Evolutionary conservation across 192 early-diverging fungal genomes (phyloP).

Genomic region (Backusella mclennaniae): DNA sequence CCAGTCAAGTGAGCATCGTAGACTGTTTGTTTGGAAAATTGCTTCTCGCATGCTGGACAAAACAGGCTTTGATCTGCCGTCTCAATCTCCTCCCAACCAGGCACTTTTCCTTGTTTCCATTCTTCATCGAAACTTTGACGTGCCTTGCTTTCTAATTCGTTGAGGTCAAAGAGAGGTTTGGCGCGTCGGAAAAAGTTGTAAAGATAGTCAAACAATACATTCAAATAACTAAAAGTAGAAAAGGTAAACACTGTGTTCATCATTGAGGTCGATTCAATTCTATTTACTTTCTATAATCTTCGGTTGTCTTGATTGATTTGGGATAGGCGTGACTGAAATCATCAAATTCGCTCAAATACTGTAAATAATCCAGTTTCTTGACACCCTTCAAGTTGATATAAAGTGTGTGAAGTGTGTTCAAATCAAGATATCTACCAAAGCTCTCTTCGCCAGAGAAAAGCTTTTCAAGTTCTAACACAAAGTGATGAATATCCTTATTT

Average conservation of each 20-base stretch:
- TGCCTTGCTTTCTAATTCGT: conserved; percentile 47
- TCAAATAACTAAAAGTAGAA: conserved; percentile 54
- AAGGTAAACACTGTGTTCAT: not conserved
- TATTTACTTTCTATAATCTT: conserved; percentile 58
- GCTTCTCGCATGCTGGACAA: conserved; percentile 74
- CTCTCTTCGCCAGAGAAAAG: conserved; percentile 94
- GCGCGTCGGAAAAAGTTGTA: conserved; percentile 70
- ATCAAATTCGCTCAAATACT: conserved; percentile 67
- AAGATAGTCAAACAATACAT: conserved; percentile 63
- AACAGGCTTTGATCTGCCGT: conserved; percentile 51
- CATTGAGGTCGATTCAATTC: not conserved
- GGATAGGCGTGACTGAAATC: conserved; percentile 51
- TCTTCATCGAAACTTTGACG: conserved; percentile 55
- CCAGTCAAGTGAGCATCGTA: conserved; percentile 84
- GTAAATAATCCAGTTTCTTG: conserved; percentile 62
- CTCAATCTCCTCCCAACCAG: conserved; percentile 62
- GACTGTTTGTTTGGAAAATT: conserved; percentile 82
- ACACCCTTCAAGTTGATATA: conserved; percentile 81
- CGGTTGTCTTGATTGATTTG: conserved; percentile 53
- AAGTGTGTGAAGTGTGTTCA: conserved; percentile 74
- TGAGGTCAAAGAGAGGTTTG: conserved; percentile 75
- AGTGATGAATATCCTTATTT: not conserved
- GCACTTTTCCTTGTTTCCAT: conserved; percentile 58
- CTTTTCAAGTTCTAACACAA: conserved; percentile 64
- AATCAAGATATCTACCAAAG: conserved; percentile 81